phyloP scores from a whole-genome alignment of 768 basidiomycete species.

The Trametes villosa region DNA sequence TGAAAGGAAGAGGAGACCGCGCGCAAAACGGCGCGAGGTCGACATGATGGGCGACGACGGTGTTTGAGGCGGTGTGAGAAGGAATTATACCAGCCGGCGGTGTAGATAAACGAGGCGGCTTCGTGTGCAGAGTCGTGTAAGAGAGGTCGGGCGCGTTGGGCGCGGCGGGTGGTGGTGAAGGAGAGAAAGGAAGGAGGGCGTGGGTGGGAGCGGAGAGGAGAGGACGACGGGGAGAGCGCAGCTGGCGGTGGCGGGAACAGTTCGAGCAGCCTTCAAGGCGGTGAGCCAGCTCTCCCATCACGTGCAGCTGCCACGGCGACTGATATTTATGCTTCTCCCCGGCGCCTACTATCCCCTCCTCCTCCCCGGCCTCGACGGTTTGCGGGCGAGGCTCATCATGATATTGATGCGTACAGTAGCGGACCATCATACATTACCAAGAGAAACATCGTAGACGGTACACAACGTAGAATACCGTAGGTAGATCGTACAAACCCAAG shows the following conservation, averaged over 20 bases:
- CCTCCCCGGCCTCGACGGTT: neutral
- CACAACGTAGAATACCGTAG: conserved; percentile 3
- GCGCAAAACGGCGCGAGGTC: conserved; percentile 28
- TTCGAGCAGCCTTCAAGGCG: conserved; percentile 17
- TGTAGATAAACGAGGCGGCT: conserved; percentile 21
- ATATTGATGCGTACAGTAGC: conserved; percentile 6
- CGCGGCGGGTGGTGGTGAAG: conserved; percentile 11
- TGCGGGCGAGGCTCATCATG: conserved; percentile 8
- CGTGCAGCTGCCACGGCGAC: conserved; percentile 25
- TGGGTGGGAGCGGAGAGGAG: conserved; percentile 10
- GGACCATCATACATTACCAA: neutral
- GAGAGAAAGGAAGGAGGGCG: conserved; percentile 15
- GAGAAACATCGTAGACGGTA: neutral
- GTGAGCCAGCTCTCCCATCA: conserved; percentile 27
- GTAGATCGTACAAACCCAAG: conserved; percentile 4
- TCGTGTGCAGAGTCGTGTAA: conserved; percentile 18
- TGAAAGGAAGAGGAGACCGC: conserved; percentile 34
- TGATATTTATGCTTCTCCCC: conserved; percentile 17
- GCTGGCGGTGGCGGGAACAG: conserved; percentile 13
- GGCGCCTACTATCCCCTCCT: conserved; percentile 10
- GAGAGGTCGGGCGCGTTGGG: conserved; percentile 18
- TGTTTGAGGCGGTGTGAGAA: conserved; percentile 12
- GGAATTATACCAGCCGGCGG: conserved; percentile 26
- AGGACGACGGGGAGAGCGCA: conserved; percentile 12
- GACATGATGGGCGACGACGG: conserved; percentile 14